Evolutionary conservation across 371 early-diverging fungal species (phyloP), one percentile per base, ranked within the genome.

Genomic region (Mortierella polycephala): DNA sequence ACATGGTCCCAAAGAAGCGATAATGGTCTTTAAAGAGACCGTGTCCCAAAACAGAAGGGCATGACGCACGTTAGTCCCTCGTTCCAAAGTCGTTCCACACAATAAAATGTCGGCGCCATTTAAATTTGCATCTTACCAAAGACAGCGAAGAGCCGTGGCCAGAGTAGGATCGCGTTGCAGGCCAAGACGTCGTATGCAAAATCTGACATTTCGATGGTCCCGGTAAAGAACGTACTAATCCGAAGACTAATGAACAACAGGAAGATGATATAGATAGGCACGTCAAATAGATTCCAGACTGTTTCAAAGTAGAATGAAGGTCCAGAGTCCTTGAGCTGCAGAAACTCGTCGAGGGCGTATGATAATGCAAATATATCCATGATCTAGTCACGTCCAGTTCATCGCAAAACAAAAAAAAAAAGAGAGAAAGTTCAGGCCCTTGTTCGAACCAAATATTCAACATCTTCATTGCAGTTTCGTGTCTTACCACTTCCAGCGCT

Each of bases 111-210:
- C 16, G 10, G 44, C 7, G 14, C 37, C 20, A 45, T 23, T 8
- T 2, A 8, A 39, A 44, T 13, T 41, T 18, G 5, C 1, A 8
- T 5, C 52, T 30, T 67, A 81, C 81, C 81, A 11, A 82, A 67
- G 0, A 72, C 81, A 5, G 83, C 81, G 57, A 82, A 75, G 21
- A 82, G 75, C 57, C 81, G 40, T 16, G 83, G 83, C 83, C 83
- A 82, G 8, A 82, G 62, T 13, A 82, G 61, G 21, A 80, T 75
- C 18, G 83, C 62, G 52, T 82, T 82, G 65, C 81, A 80, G 0
- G 81, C 80, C 58, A 82, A 64, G 23, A 82, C 65, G 64, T 82
- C 83, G 63, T 75, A 82, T 1, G 83, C 80, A 65, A 80, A 67
- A 41, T 62, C 23, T 10, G 67, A 45, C 68, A 74, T 55, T 8